These are phyloP conservation scores for Zea mays DNA, from an alignment of 176 grass and related monocot genomes.

Conservation along the genomic window Zm-B73-REFERENCE-NAM-5.0 NC_050102.1:134339001-134339500, in stretches of 20 bases:
- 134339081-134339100: slow-evolving; percentile 21
- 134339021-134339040: neutral
- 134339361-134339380: neutral
- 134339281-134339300: slow-evolving; percentile 6
- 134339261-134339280: neutral
- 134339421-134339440: slow-evolving; percentile 25
- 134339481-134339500: slow-evolving; percentile 1
- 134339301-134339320: slow-evolving; percentile 61
- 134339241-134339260: neutral
- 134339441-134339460: too few species aligned
- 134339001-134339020: neutral
- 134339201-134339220: neutral
- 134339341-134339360: slow-evolving; percentile 48
- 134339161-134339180: slow-evolving; percentile 25
- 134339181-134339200: slow-evolving; percentile 12
- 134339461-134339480: too few species aligned
- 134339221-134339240: neutral
- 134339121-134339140: neutral
- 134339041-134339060: slow-evolving; percentile 13
- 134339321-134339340: slow-evolving; percentile 15
- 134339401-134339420: slow-evolving; percentile 35
- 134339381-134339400: slow-evolving; percentile 14
- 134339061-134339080: slow-evolving; percentile 16
- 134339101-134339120: neutral
- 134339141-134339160: slow-evolving; percentile 7